A percentile compares a stretch with the other conserved stretches of the same genome.
These are phyloP conservation scores for Cladosporium sp. DNA, from an alignment of 2,329 filamentous ascomycete genomes.

Conservation along the genomic window DNA sequence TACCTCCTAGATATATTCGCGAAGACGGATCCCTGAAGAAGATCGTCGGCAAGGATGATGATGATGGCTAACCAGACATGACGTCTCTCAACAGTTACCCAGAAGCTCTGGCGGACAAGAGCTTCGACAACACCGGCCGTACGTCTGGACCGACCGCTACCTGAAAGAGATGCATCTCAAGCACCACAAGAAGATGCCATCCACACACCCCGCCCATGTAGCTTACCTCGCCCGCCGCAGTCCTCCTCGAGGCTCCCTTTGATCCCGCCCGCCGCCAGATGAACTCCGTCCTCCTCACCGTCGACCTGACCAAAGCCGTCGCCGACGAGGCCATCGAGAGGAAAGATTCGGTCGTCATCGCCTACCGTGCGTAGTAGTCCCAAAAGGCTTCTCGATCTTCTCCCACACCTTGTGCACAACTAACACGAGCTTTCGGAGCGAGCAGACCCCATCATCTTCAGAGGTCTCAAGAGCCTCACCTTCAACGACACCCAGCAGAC, in stretches of 20 bases:
- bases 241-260: conserved; percentile 67
- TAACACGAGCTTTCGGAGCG: too few relatives aligned
- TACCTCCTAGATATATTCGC: too few relatives aligned
- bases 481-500: conserved; percentile 81
- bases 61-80: too few relatives aligned
- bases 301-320: conserved; percentile 85
- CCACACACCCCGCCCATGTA: background rate
- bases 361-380: conserved; percentile 65
- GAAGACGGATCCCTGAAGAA: background rate
- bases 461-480: conserved; percentile 83
- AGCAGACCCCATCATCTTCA: conserved; percentile 93
- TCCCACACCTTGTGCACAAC: too few relatives aligned
- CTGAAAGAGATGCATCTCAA: too few relatives aligned
- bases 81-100: conserved; percentile 68
- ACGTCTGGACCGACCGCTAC: conserved; percentile 21
- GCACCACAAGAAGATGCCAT: too few relatives aligned
- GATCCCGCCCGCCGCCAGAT: conserved; percentile 52
- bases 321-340: conserved; percentile 82
- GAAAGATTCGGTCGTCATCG: conserved; percentile 73
- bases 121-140: conserved; percentile 94
- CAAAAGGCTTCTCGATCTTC: too few relatives aligned
- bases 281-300: conserved; percentile 73
- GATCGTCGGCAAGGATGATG: background rate
- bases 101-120: conserved; percentile 78
- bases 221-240: conserved; percentile 33